Base-by-base conservation (phyloP, 768 basidiomycete genomes). In the Collybiopsis luxurians region DNA sequence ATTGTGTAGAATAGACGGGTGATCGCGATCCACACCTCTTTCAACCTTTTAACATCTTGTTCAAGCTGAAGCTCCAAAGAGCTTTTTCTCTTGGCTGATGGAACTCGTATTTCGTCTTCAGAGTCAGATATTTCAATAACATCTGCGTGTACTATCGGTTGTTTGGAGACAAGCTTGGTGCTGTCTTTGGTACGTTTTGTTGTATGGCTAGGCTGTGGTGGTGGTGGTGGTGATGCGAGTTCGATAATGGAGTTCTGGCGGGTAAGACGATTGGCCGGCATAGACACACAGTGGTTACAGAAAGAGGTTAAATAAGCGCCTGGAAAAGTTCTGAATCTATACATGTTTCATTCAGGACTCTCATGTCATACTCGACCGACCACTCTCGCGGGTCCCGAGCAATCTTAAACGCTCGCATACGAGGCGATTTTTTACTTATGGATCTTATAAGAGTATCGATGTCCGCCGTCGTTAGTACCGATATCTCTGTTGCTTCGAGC, bases 41-140 rank as follows among this genome's bases (percentile, higher is more conserved):
- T 73, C 10, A 80, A 61, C 44, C 67, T 75, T 48, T 70, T 73
- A 15, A 82, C 61, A 54, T 82, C 72, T 49, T 67, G 68, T 56
- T 73, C 73, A 36, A 80, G 67, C 19, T 44, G 40, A 6, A 45
- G 21, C 3, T 51, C 53, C 26, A 6, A 13, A 42, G 51, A 42
- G 39, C 4, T 53, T 24, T 54, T 54, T 19, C 53, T 27, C 40
- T 54, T 54, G n/a, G 24, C 1, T n/a, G 42, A 5, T 43, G 19
- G 40, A 15, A 44, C 42, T 9, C 31, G 31, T 13, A 61, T 62
- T 12, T 85, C 83, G 26, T 80, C 81, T 5, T 54, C 53, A 24
- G 39, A 42, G 27, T 54, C 53, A 27, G 42, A 44, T 27, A 54
- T 54, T 36, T 54, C 53, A 19, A 54, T 54, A 21, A 54, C 19